Conservation (phyloP, 169 alveolate genomes). For the Cryptosporidium baileyi region DNA sequence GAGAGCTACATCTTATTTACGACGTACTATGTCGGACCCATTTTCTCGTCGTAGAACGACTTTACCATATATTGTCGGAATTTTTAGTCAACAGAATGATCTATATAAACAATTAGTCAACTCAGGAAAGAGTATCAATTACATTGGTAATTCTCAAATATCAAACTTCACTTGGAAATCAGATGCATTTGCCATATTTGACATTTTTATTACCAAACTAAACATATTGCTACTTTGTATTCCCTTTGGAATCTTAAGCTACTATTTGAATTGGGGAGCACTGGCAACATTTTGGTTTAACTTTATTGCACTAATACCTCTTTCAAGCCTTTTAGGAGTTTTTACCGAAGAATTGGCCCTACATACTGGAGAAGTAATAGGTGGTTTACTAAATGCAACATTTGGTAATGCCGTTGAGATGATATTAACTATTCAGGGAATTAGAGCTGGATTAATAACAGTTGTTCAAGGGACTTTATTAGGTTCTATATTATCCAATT, state of each 20-base stretch:
- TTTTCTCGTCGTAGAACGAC: constrained; percentile 64
- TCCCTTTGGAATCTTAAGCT: constrained; percentile 78
- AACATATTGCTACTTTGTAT: constrained; percentile 73
- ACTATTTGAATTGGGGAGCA: constrained; percentile 72
- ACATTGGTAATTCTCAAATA: constrained; percentile 31
- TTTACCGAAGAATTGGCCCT: constrained; percentile 86
- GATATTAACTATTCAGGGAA: constrained; percentile 86
- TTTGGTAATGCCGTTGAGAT: constrained; percentile 90
- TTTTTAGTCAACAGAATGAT: constrained; percentile 22
- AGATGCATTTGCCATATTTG: constrained; percentile 68
- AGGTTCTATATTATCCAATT: constrained; percentile 85
- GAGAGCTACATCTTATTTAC: constrained; percentile 78
- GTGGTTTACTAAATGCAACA: constrained; percentile 88
- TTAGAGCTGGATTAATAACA: constrained; percentile 77
- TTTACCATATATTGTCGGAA: constrained; percentile 47
- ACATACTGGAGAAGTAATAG: constrained; percentile 84
- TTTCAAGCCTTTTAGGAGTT: constrained; percentile 83
- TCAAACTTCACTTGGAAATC: constrained; percentile 72
- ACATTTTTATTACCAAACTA: constrained; percentile 69
- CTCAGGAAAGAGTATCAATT: constrained; percentile 17
- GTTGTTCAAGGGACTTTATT: constrained; percentile 87
- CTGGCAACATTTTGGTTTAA: constrained; percentile 78
- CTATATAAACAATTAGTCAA: constrained; percentile 14
- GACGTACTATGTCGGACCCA: constrained; percentile 79
- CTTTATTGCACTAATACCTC: constrained; percentile 83